Conservation (phyloP, 331 rosid species). For the Spiraea crenata region DNA sequence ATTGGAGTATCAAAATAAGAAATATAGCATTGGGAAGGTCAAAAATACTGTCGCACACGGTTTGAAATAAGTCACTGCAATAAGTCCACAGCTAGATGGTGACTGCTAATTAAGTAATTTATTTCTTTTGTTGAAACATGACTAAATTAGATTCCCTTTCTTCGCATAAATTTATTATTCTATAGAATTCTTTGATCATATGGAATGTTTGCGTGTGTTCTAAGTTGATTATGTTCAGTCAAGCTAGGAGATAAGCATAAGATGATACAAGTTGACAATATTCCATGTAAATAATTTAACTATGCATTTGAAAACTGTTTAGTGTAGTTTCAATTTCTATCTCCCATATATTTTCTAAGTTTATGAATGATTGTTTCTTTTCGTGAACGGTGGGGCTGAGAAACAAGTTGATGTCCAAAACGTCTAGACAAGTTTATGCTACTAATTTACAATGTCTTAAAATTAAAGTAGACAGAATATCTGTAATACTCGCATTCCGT, state of each 20-base stretch:
- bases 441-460: no score
- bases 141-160: background rate
- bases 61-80: no score
- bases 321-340: background rate
- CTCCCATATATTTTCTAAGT: no score
- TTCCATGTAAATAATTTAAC: background rate
- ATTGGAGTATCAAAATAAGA: background rate
- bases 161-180: background rate
- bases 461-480: no score
- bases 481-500: no score
- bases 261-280: constrained; percentile 23
- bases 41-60: background rate
- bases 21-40: background rate
- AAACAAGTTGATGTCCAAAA: no score
- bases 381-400: no score
- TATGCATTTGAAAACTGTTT: no score
- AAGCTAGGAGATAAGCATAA: constrained; percentile 1
- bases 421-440: no score
- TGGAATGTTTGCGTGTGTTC: constrained; percentile 21
- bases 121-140: constrained; percentile 14
- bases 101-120: background rate
- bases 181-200: no score
- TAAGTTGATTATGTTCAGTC: constrained; percentile 26
- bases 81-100: background rate
- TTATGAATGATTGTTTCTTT: no score